Conservation (phyloP, 257 asterid species). For the Haberlea rhodopensis region DNA sequence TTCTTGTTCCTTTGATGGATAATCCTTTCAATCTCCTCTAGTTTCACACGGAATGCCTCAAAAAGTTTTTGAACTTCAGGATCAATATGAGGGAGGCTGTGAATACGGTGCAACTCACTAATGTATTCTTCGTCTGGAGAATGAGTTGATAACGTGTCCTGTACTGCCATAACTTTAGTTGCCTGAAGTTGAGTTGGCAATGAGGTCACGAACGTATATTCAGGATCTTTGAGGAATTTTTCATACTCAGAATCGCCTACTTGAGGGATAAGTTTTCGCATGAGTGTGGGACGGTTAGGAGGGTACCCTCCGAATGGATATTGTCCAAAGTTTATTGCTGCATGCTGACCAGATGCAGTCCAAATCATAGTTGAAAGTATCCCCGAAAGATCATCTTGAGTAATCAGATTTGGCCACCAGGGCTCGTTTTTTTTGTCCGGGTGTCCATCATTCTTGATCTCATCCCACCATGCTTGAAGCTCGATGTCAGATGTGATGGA, state of each 20-base stretch:
- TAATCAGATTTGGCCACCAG: constrained; percentile 83
- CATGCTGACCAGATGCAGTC: constrained; percentile 93
- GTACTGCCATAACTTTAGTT: constrained; percentile 93
- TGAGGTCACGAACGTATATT: constrained; percentile 69
- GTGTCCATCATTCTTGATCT: constrained; percentile 80
- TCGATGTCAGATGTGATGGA: constrained; percentile 63
- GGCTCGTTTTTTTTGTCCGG: constrained; percentile 62
- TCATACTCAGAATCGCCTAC: constrained; percentile 51
- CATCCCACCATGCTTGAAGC: constrained; percentile 91
- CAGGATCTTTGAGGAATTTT: constrained; percentile 63
- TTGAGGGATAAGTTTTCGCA: constrained; percentile 65
- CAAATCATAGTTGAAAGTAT: constrained; percentile 76
- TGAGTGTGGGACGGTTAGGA: constrained; percentile 85
- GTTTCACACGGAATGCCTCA: constrained; percentile 46
- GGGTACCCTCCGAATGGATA: constrained; percentile 88
- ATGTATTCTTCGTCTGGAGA: constrained; percentile 85
- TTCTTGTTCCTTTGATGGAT: constrained; percentile 63
- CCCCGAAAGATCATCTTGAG: constrained; percentile 61
- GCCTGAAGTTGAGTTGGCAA: constrained; percentile 92
- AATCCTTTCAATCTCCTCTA: constrained; percentile 63
- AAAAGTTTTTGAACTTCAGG: constrained; percentile 61
- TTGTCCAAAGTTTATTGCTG: constrained; percentile 94
- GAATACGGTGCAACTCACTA: constrained; percentile 63
- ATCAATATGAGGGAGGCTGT: constrained; percentile 49
- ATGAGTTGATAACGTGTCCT: constrained; percentile 82